These are phyloP conservation scores for Dichotomocladium elegans DNA, from an alignment of 371 early-diverging fungal species.

Conservation along the genomic window DNA sequence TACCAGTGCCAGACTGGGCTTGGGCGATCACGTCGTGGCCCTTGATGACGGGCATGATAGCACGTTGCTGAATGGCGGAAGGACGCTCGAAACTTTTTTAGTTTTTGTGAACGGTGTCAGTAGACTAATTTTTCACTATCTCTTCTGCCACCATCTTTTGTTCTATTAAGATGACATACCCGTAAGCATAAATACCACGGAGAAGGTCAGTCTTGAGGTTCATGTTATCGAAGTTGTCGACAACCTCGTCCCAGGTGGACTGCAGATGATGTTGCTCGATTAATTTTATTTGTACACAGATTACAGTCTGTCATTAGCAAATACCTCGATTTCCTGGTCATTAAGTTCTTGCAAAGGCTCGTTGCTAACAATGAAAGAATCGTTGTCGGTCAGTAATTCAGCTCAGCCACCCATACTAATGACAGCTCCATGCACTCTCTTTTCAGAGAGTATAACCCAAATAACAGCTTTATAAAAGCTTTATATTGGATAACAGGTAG, in stretches of 20 bases:
- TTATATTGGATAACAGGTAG: too few relatives aligned
- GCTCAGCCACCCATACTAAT: too few relatives aligned
- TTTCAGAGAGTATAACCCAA: too few relatives aligned
- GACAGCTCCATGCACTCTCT: too few relatives aligned
- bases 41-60: slow-evolving; percentile 82
- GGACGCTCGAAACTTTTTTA: slow-evolving; percentile 77
- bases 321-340: slow-evolving; percentile 25
- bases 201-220: slow-evolving; percentile 79
- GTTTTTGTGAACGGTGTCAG: not conserved
- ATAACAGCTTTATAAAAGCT: too few relatives aligned
- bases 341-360: slow-evolving; percentile 26
- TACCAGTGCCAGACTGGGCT: slow-evolving; percentile 98
- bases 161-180: slow-evolving; percentile 36
- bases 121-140: not conserved
- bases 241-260: slow-evolving; percentile 75
- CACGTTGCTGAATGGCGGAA: slow-evolving; percentile 90
- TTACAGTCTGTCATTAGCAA: not conserved
- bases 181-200: slow-evolving; percentile 87
- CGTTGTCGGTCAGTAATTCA: too few relatives aligned
- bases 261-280: slow-evolving; percentile 19
- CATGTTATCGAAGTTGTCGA: slow-evolving; percentile 84
- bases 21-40: slow-evolving; percentile 93
- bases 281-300: not conserved
- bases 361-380: slow-evolving; percentile 13
- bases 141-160: not conserved